phyloP scores from a whole-genome alignment of 164 flowering plant genomes.

The Houttuynia cordata region DNA sequence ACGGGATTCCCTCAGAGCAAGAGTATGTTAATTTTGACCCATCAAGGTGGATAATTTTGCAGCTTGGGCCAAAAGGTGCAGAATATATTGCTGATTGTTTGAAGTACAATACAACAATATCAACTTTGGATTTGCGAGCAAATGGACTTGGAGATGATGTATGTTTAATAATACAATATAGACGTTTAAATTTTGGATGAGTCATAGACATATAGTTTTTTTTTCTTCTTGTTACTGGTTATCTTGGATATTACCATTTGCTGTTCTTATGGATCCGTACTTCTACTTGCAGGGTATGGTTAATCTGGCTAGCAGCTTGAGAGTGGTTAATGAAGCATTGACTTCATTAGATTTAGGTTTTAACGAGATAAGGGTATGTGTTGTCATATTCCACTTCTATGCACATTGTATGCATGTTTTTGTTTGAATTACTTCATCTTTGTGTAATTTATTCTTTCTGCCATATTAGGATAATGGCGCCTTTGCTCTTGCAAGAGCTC shows the following conservation, averaged over 20 bases:
- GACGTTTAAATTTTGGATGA: too few species aligned
- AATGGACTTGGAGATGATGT: conserved; percentile 93
- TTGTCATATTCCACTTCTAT: neutral
- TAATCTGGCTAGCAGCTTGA: conserved; percentile 81
- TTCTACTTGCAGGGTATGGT: conserved; percentile 50
- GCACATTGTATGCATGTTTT: neutral
- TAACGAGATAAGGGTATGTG: conserved; percentile 90
- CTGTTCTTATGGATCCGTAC: conserved; percentile 1
- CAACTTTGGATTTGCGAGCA: conserved; percentile 74
- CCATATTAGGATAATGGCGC: conserved; percentile 76
- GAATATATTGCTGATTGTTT: conserved; percentile 74
- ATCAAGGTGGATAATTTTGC: conserved; percentile 11
- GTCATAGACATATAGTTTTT: too few species aligned
- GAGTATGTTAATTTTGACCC: neutral
- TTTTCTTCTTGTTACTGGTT: neutral
- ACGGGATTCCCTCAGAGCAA: neutral
- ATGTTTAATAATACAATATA: too few species aligned
- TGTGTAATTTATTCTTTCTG: neutral
- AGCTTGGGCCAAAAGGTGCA: conserved; percentile 90
- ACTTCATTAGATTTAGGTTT: conserved; percentile 77
- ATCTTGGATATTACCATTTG: neutral
- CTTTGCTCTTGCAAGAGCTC: conserved; percentile 91
- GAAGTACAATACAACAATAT: conserved; percentile 75
- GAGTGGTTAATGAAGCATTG: conserved; percentile 85
- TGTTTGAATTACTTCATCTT: conserved; percentile 1